A percentile compares a stretch with the other conserved stretches of the same genome.
These are phyloP conservation scores for Populus ilicifolia DNA, from an alignment of 345 rosid species.

Conservation along the genomic window DNA sequence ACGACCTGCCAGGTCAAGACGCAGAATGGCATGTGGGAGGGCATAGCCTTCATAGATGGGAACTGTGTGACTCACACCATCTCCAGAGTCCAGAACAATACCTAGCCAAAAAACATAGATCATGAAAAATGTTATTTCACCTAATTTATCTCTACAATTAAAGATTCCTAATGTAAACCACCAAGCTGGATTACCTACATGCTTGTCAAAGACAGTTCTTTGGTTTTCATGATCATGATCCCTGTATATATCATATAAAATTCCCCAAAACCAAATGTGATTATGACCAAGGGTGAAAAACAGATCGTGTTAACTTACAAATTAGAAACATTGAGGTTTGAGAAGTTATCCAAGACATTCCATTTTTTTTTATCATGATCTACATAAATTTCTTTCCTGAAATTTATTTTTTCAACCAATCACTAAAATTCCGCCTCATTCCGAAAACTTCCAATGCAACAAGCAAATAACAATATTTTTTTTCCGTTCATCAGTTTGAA, in stretches of 20 bases:
- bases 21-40: slow-evolving; percentile 69
- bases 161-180: neutral
- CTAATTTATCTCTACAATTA: neutral
- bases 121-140: neutral
- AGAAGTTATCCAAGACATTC: neutral
- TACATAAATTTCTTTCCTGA: neutral
- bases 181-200: neutral
- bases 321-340: neutral
- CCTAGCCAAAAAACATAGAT: slow-evolving; percentile 30
- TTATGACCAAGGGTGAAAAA: neutral
- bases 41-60: slow-evolving; percentile 57
- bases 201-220: neutral
- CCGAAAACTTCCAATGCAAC: neutral
- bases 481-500: neutral
- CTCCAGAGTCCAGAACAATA: slow-evolving; percentile 55
- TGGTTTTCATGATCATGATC: neutral
- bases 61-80: slow-evolving; percentile 59
- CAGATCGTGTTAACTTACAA: neutral
- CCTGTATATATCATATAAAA: neutral
- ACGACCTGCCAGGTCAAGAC: slow-evolving; percentile 75
- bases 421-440: neutral
- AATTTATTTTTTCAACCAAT: neutral
- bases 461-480: neutral
- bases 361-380: neutral
- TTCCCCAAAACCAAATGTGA: slow-evolving; percentile 1